These are phyloP conservation scores for Saraca asoca DNA, from an alignment of 331 rosid species.

Conservation along the genomic window DNA sequence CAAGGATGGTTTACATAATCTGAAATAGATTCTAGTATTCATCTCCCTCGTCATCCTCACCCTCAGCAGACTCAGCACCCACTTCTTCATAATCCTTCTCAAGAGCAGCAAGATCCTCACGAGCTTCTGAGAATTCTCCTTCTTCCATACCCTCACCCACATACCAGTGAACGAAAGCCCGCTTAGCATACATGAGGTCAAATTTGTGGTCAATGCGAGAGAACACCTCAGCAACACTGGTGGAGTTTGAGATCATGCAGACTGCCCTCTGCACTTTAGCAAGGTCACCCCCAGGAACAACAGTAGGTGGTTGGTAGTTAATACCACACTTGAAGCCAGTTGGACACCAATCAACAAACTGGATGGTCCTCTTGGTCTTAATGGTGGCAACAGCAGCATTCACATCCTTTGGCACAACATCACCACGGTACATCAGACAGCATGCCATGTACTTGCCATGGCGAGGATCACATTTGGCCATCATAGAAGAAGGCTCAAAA, in stretches of 20 bases:
- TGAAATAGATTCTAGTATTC: constrained; percentile 53
- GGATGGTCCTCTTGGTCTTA: constrained; percentile 87
- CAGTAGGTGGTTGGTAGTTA: constrained; percentile 89
- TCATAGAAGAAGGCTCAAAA: constrained; percentile 89
- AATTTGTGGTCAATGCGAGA: constrained; percentile 84
- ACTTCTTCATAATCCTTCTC: constrained; percentile 81
- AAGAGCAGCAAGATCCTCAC: constrained; percentile 64
- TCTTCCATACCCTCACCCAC: constrained; percentile 98
- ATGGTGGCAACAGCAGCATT: constrained; percentile 88
- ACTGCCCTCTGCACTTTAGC: constrained; percentile 91
- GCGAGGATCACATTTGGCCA: constrained; percentile 96
- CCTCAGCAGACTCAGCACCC: constrained; percentile 85
- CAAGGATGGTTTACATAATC: background rate
- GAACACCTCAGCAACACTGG: constrained; percentile 90
- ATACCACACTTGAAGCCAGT: constrained; percentile 93
- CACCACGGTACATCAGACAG: constrained; percentile 92
- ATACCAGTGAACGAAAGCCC: constrained; percentile 92
- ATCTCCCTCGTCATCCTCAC: constrained; percentile 65
- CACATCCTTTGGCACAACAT: constrained; percentile 87
- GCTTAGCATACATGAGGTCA: constrained; percentile 89
- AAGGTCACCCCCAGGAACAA: constrained; percentile 90
- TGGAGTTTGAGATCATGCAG: constrained; percentile 90
- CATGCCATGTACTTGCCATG: constrained; percentile 96
- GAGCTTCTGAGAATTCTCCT: constrained; percentile 90
- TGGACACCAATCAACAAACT: constrained; percentile 94